Evolutionary conservation across 2,329 filamentous ascomycete species (phyloP).

Genomic region (Lachnellula hyalina): DNA sequence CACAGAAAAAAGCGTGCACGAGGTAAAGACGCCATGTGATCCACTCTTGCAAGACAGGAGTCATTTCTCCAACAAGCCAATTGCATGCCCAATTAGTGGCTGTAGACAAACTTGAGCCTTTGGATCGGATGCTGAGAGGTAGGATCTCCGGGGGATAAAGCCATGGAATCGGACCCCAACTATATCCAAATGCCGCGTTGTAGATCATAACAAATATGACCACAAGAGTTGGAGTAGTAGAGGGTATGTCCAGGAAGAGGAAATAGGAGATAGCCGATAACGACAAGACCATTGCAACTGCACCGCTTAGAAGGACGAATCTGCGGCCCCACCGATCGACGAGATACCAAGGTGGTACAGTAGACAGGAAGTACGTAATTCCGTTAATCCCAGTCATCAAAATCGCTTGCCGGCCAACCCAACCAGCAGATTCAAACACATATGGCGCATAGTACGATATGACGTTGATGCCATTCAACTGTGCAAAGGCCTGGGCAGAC

Average conservation of each 20-base stretch:
- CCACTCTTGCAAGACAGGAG: constrained; percentile 82
- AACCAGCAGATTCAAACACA: constrained; percentile 96
- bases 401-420: constrained; percentile 83
- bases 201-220: constrained; percentile 97
- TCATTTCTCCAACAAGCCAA: constrained; percentile 94
- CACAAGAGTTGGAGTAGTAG: constrained; percentile 78
- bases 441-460: constrained; percentile 98
- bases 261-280: constrained; percentile 92
- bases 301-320: constrained; percentile 83
- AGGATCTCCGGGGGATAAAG: constrained; percentile 98
- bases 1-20: constrained; percentile 95
- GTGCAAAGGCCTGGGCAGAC: constrained; percentile 92
- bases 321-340: constrained; percentile 89
- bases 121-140: constrained; percentile 91
- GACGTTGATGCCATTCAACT: constrained; percentile 98
- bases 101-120: constrained; percentile 92
- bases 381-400: constrained; percentile 97
- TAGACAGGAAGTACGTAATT: constrained; percentile 84
- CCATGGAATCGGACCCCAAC: constrained; percentile 98
- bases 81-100: constrained; percentile 98
- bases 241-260: constrained; percentile 75
- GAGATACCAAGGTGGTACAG: constrained; percentile 94
- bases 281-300: constrained; percentile 81
- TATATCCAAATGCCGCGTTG: constrained; percentile 93
- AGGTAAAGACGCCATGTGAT: constrained; percentile 95